Conservation (phyloP, 192 early-diverging fungal species). For the Coemansia sp. region DNA sequence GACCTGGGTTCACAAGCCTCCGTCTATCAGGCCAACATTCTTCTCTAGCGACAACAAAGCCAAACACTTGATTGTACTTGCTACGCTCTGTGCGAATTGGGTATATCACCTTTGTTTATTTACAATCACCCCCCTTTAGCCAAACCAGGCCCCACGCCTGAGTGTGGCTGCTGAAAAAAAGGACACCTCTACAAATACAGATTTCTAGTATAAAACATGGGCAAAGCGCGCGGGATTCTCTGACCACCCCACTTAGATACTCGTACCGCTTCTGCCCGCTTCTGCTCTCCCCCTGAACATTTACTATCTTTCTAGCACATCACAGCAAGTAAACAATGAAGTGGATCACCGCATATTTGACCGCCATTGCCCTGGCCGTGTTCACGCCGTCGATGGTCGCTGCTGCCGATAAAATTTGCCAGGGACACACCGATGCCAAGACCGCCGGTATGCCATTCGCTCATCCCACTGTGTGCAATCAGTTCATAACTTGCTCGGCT, state of each 20-base stretch:
- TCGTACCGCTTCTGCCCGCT: neutral
- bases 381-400: neutral
- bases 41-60: neutral
- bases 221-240: neutral
- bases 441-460: conserved; percentile 41
- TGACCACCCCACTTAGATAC: neutral
- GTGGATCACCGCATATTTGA: neutral
- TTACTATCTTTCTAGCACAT: neutral
- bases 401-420: conserved; percentile 26
- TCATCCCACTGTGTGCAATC: conserved; percentile 28
- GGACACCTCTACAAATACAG: neutral
- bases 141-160: neutral
- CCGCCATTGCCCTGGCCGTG: neutral
- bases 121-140: neutral
- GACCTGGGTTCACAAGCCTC: conserved; percentile 2
- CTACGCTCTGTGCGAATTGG: conserved; percentile 8
- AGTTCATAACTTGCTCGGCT: conserved; percentile 27
- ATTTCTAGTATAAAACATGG: neutral
- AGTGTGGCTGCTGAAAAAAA: neutral
- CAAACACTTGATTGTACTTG: neutral
- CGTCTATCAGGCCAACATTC: neutral
- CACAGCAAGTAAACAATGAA: neutral
- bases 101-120: neutral
- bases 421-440: conserved; percentile 38
- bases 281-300: neutral